A percentile compares a stretch with the other conserved stretches of the same genome.
Conservation (phyloP, 1,139 yeast genomes). For the Candida sp. region DNA sequence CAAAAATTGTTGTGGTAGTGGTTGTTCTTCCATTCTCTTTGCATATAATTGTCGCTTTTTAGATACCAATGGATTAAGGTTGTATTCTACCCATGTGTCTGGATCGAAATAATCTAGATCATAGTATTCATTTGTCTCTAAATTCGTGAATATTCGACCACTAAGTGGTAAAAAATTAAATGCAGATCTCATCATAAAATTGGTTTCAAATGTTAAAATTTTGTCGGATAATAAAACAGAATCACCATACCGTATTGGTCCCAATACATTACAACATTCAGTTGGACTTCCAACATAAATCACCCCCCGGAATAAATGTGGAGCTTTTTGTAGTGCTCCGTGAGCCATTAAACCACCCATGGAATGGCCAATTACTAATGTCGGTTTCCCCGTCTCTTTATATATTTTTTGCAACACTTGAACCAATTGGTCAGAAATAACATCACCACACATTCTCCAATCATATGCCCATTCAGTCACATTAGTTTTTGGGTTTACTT, state of each 20-base stretch:
- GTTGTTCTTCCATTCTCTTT: slow-evolving; percentile 3
- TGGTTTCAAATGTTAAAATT: slow-evolving; percentile 74
- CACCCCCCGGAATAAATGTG: slow-evolving; percentile 67
- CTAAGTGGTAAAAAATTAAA: slow-evolving; percentile 72
- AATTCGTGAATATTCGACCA: slow-evolving; percentile 71
- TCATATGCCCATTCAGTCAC: slow-evolving; percentile 84
- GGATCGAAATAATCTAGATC: slow-evolving; percentile 78
- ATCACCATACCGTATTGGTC: slow-evolving; percentile 83
- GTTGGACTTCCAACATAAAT: slow-evolving; percentile 82
- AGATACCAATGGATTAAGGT: slow-evolving; percentile 72
- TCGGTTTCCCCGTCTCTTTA: slow-evolving; percentile 46
- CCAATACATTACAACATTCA: slow-evolving; percentile 81
- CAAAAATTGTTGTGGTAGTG: slow-evolving; percentile 3
- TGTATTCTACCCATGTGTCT: slow-evolving; percentile 74
- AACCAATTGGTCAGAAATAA: slow-evolving; percentile 44
- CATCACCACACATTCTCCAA: slow-evolving; percentile 76
- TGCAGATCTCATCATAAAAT: slow-evolving; percentile 86
- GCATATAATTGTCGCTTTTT: slow-evolving; percentile 24
- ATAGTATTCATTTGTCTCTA: slow-evolving; percentile 51
- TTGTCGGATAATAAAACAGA: slow-evolving; percentile 71
- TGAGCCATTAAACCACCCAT: slow-evolving; percentile 93
- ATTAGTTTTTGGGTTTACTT: slow-evolving; percentile 55
- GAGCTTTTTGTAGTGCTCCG: slow-evolving; percentile 66
- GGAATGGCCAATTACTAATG: slow-evolving; percentile 78
- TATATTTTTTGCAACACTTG: slow-evolving; percentile 43